Percentiles rank a stretch among this genome's conserved stretches.
These are phyloP conservation scores for Pneumocystis murina DNA, from an alignment of 1,139 yeast species.

Conservation along the genomic window DNA sequence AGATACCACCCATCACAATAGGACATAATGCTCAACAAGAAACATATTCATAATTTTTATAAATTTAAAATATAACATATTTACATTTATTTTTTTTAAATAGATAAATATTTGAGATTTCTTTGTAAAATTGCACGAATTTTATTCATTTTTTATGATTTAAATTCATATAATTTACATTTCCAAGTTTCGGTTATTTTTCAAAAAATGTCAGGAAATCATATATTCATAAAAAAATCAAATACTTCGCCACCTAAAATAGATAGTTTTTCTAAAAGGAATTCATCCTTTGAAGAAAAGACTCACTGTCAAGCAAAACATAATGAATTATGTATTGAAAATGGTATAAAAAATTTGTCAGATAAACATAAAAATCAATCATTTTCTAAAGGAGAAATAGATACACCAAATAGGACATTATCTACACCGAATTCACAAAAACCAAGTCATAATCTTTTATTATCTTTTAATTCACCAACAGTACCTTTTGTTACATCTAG, in stretches of 20 bases:
- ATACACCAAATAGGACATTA: not conserved
- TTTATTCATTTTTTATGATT: not conserved
- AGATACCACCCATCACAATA: slow-evolving; percentile 1
- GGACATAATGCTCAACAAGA: not conserved
- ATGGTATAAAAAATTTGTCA: not conserved
- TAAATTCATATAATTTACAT: not conserved
- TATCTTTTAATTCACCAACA: not conserved
- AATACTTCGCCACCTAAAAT: not conserved
- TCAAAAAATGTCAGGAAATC: not conserved
- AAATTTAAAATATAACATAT: not conserved
- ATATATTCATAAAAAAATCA: not conserved
- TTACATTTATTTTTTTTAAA: not conserved
- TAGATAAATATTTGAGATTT: not conserved
- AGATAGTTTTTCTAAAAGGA: not conserved
- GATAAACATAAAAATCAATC: not conserved
- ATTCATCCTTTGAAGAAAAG: not conserved
- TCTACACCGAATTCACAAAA: not conserved
- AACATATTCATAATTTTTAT: not conserved
- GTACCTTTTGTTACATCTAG: not conserved
- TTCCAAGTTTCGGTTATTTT: not conserved
- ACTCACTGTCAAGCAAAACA: not conserved
- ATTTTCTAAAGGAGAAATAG: not conserved
- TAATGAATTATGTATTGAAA: not conserved
- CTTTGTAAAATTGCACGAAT: not conserved
- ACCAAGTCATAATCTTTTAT: not conserved